Conservation (phyloP, 257 asterid species). For the Lycium ferocissimum region DNA sequence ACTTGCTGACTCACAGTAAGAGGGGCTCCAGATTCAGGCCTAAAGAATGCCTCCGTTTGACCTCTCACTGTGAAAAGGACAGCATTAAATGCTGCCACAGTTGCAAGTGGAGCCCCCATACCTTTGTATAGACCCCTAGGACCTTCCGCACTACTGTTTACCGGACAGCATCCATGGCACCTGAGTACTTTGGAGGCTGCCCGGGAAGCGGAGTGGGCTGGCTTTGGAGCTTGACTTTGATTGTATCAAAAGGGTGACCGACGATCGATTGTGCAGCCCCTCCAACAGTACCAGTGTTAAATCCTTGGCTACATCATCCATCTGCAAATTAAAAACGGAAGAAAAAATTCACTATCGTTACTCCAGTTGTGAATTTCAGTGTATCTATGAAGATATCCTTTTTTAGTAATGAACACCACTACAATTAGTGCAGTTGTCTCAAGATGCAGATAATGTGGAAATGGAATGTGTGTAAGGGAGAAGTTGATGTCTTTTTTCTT, state of each 20-base stretch:
- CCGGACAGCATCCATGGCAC: slow-evolving; percentile 86
- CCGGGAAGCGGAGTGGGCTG: slow-evolving; percentile 88
- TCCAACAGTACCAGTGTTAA: slow-evolving; percentile 73
- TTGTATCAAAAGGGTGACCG: slow-evolving; percentile 96
- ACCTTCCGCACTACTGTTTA: slow-evolving; percentile 89
- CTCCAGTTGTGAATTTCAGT: too few relatives aligned
- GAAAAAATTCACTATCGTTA: too few relatives aligned
- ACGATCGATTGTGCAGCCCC: slow-evolving; percentile 82
- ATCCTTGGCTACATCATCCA: slow-evolving; percentile 65
- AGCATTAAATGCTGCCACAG: slow-evolving; percentile 86
- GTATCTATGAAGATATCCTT: too few relatives aligned
- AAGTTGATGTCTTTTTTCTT: too few relatives aligned
- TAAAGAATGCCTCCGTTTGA: slow-evolving; percentile 72
- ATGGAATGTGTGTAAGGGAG: too few relatives aligned
- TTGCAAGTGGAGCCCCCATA: slow-evolving; percentile 93
- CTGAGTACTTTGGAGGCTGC: slow-evolving; percentile 69
- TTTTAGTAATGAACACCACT: too few relatives aligned
- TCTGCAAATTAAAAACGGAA: neutral
- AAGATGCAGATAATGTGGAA: too few relatives aligned
- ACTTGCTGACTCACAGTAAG: slow-evolving; percentile 75
- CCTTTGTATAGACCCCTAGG: slow-evolving; percentile 86
- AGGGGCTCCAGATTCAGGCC: slow-evolving; percentile 72
- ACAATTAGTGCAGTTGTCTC: too few relatives aligned
- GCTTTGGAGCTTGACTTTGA: slow-evolving; percentile 95
- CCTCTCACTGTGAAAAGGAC: slow-evolving; percentile 79